Evolutionary conservation across 345 rosid genomes (phyloP), one percentile per base, ranked within the genome.

Genomic region (Linum usitatissimum): DNA sequence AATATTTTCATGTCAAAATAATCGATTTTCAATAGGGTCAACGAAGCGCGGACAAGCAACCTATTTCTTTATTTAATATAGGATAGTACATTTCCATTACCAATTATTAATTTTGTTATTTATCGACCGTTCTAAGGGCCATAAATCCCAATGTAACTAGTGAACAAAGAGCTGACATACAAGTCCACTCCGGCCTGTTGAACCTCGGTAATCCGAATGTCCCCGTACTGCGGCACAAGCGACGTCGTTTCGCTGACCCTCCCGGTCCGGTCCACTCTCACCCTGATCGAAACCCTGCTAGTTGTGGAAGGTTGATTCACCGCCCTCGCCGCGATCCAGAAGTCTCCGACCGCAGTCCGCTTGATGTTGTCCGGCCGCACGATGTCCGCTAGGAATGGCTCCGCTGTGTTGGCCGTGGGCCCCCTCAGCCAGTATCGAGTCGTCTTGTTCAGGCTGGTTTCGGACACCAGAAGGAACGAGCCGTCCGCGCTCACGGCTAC

Each of bases 311-410:
- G 49, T 18, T 14, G 1, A 0, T 38, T 13, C 17, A 40, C 13
- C 23, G 20, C 28, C 38, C 38, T 34, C 3, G 63, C 67, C 0
- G 76, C 57, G n/a, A 59, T n/a, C 76, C 42, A 72, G 21, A 65
- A 72, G 2, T 40, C 28, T 0, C 67, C 51, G 0, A 4, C 0
- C 23, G 7, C 1, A 0, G 51, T 31, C 53, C 57, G 58, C 58
- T 58, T 76, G 40, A 76, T 66, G 63, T 71, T 71, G 15, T 62
- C 55, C 3, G 71, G 73, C 9, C 12, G n/a, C 20, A 9, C 39
- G 30, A 13, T 30, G 42, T 15, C 34, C 18, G 57, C 65, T 9
- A 65, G 0, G 1, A 63, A 30, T 6, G 61, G 30, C 12, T 66
- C 53, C 20, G 21, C 31, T 6, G 55, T 48, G 19, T 34, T 64